Evolutionary conservation across 2,329 filamentous ascomycete species (phyloP), one percentile per base, ranked within the genome.

Genomic region (Pseudogymnoascus destructans): DNA sequence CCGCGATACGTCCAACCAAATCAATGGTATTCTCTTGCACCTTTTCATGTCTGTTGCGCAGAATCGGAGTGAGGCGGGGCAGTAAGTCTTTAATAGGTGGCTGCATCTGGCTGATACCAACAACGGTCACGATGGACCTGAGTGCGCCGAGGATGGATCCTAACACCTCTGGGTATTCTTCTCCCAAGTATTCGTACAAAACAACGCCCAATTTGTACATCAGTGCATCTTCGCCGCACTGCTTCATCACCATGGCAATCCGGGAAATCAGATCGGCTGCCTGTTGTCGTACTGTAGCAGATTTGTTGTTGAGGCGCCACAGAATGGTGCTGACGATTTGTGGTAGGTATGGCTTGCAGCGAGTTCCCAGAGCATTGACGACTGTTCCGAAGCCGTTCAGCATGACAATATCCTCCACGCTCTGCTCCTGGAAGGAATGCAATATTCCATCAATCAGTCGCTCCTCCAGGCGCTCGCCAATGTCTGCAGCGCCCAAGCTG

Each of bases 21-120:
- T 98, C 93, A 66, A 98, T 97, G 0, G 93, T 97, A 73, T 98
- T 98, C 69, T 98, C 93, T 71, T 98, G 93, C 42, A 98, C 95
- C 73, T 98, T 98, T 70, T 98, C 93, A 74, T 98, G 93, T 63
- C 93, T 87, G 74, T 98, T 98, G 69, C 93, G 89, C 58, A 98
- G 79, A 70, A 98, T 98, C n/a, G 93, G 93, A 1, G 93, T 98
- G 32, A 98, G 81, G 38, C 93, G 89, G 13, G 93, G 93, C 8
- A 98, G 80, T 27, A 98, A 79, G 70, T 98, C 95, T 70, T 92
- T 92, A 75, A 98, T 97, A 1, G 93, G 92, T 11, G 93, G 93
- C 68, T 97, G 91, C 92, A 97, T 97, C 72, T 95, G 89, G 66
- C 88, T 87, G 74, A 98, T 96, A 73, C 93, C 93, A 32, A 98